Evolutionary conservation across 768 basidiomycete species (phyloP).

Genomic region (Dacryopinax primogenitus): DNA sequence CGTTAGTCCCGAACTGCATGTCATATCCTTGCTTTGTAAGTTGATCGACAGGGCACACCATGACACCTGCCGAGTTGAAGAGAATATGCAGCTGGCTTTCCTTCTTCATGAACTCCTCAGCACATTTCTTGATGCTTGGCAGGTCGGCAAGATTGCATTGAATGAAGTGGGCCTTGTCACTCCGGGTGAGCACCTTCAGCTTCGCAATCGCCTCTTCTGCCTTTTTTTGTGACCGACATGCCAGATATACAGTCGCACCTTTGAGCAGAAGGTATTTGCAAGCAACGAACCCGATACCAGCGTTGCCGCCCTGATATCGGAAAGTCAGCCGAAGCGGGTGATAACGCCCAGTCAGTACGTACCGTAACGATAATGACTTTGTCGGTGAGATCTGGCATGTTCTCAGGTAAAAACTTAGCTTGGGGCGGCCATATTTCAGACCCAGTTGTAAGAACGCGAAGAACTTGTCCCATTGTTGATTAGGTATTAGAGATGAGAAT

Average conservation of each 20-base stretch:
- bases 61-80: conserved; percentile 25
- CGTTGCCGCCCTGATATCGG: conserved; percentile 31
- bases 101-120: conserved; percentile 31
- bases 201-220: conserved; percentile 40
- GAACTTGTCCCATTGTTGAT: background rate
- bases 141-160: conserved; percentile 38
- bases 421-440: conserved; percentile 8
- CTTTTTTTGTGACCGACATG: conserved; percentile 36
- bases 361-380: conserved; percentile 12
- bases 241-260: conserved; percentile 58
- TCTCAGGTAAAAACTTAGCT: conserved; percentile 10
- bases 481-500: background rate
- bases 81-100: conserved; percentile 19
- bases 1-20: conserved; percentile 34
- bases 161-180: conserved; percentile 31
- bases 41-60: conserved; percentile 15
- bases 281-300: conserved; percentile 42
- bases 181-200: conserved; percentile 37
- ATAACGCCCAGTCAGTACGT: background rate
- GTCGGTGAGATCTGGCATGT: conserved; percentile 15
- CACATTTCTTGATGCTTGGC: conserved; percentile 31
- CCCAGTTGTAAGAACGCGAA: background rate
- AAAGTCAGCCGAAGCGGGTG: background rate
- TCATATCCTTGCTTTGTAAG: conserved; percentile 25
- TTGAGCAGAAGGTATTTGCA: conserved; percentile 39